phyloP scores from a whole-genome alignment of 2,329 filamentous ascomycete genomes.

The Monilinia polystroma region DNA sequence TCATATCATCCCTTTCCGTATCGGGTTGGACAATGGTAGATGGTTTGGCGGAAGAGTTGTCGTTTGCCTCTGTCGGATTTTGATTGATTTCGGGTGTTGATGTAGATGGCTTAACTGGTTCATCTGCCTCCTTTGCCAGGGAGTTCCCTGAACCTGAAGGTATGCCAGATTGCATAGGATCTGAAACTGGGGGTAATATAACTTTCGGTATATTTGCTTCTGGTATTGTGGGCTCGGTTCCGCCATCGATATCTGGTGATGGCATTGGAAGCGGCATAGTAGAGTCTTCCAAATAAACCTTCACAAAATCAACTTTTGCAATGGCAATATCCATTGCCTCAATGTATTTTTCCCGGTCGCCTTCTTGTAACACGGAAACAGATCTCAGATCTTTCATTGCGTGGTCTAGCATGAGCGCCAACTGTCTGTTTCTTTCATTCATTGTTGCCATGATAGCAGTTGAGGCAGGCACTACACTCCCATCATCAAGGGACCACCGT shows the following conservation, averaged over 20 bases:
- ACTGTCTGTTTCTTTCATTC: conserved; percentile 63
- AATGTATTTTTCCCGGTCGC: conserved; percentile 45
- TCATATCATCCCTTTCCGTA: conserved; percentile 10
- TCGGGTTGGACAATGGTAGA: not conserved
- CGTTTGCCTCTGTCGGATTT: not conserved
- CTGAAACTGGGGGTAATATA: conserved; percentile 16
- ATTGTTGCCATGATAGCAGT: conserved; percentile 50
- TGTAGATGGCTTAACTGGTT: not conserved
- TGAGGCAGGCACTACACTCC: conserved; percentile 33
- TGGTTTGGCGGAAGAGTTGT: not conserved
- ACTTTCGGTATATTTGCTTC: conserved; percentile 22
- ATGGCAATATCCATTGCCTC: conserved; percentile 58
- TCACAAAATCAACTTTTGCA: conserved; percentile 65
- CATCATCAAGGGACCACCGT: conserved; percentile 40
- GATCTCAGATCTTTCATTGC: conserved; percentile 63
- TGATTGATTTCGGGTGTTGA: conserved; percentile 2
- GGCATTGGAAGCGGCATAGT: conserved; percentile 49
- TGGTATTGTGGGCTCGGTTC: not conserved
- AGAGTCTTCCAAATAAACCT: conserved; percentile 59
- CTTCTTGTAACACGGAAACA: conserved; percentile 52
- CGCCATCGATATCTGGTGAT: conserved; percentile 5
- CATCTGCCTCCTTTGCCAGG: not conserved
- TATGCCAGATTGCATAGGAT: not conserved
- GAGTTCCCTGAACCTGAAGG: not conserved
- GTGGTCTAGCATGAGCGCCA: conserved; percentile 67